These are phyloP conservation scores for Fusarium incarnatum DNA, from an alignment of 2,329 filamentous ascomycete species.

Conservation along the genomic window DNA sequence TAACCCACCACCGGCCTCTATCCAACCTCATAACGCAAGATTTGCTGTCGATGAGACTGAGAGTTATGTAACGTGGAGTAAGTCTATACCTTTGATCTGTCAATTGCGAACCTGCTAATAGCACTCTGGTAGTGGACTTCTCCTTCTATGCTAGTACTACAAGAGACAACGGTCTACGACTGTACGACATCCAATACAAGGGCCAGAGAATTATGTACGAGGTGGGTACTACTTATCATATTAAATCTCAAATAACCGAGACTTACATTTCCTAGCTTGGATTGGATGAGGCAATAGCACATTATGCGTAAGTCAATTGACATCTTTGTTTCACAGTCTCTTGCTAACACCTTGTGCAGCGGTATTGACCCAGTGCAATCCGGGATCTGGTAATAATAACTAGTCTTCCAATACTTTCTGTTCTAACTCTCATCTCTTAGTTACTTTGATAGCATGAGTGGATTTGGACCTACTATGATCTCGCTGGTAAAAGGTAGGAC, in stretches of 20 bases:
- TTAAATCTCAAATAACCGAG: rapidly evolving
- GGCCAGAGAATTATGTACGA: constrained; percentile 7
- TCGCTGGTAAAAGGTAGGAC: constrained; percentile 4
- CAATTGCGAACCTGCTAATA: neutral
- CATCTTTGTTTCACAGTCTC: rapidly evolving
- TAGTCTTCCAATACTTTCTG: rapidly evolving
- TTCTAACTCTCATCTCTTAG: neutral
- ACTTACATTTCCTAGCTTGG: neutral
- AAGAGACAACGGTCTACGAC: neutral
- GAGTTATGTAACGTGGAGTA: constrained; percentile 12
- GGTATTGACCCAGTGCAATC: neutral
- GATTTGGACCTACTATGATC: neutral
- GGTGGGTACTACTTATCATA: neutral
- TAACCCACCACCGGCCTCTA: neutral
- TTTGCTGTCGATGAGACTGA: neutral
- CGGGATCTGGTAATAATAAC: neutral
- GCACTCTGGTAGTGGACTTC: neutral
- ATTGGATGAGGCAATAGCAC: constrained; percentile 3
- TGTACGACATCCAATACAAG: neutral
- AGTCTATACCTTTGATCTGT: neutral
- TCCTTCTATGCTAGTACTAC: neutral
- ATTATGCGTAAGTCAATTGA: neutral
- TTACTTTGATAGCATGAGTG: constrained; percentile 10
- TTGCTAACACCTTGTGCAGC: neutral
- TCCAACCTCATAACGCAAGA: neutral